Base-by-base conservation (phyloP, 2,329 filamentous ascomycete species). In the Colletotrichum tofieldiae region DNA sequence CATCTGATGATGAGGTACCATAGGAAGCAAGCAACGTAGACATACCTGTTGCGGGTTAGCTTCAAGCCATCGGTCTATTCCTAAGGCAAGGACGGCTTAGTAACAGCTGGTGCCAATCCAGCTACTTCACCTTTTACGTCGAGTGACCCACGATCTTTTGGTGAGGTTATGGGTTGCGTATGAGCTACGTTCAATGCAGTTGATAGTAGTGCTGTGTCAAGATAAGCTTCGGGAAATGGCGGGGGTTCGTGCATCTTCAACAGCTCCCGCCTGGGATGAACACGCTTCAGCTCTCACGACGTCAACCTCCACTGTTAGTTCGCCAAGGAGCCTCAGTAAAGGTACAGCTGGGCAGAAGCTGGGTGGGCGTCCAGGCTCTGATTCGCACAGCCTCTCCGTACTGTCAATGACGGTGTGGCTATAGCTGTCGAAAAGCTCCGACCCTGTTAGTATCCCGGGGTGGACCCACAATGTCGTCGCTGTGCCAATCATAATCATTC, bases 391-490 rank as follows among this genome's bases (percentile, higher is more conserved):
- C 23, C 23, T 23, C n/a, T 35, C 5, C 14, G 3, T 11, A 20
- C 54, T 23, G 43, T 7, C 18, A 14, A 20, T 11, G 12, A 8
- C 32, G 8, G 12, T 6, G 1, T 9, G 35, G 12, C 5, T 37
- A 7, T 18, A 60, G 35, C 8, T 58, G 45, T 11, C 23, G 20
- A 9, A 7, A 64, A 56, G 47, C 39, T 49, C 7, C 8, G 6
- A 26, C 66, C 67, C 70, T 66, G 70, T 72, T 65, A 41, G 59
- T 72, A 71, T 71, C 29, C 2, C 18, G 1, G 7, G 4, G 12
- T 1, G n/a, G 43, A 3, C 4, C 71, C 67, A 54, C 20, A 0
- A 14, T 4, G 5, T 0, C 1, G 1, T 8, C n/a, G 7, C 8
- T 9, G 2, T 18, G 2, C 71, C 71, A 73, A 73, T 72, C 55